phyloP scores from a whole-genome alignment of 2,329 filamentous ascomycete species.

The Ceratocystis eucalypticola region DNA sequence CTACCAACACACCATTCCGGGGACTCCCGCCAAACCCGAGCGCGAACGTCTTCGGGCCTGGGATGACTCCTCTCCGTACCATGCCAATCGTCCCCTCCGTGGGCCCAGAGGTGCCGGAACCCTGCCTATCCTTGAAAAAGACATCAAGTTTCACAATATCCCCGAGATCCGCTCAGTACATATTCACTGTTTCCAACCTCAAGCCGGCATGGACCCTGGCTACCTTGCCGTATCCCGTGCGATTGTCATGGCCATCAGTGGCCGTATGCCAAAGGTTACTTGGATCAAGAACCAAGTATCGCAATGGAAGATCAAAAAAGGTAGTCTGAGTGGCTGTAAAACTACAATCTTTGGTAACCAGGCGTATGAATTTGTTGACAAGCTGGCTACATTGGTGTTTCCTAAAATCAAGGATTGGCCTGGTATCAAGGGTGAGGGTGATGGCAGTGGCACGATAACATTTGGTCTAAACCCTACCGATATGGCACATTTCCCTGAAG shows the following conservation, averaged over 20 bases:
- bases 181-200: slow-evolving; percentile 61
- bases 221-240: slow-evolving; percentile 73
- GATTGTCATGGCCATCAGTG: slow-evolving; percentile 73
- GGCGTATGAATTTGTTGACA: slow-evolving; percentile 83
- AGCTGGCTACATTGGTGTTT: slow-evolving; percentile 77
- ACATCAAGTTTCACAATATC: slow-evolving; percentile 70
- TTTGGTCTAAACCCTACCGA: slow-evolving; percentile 67
- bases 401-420: slow-evolving; percentile 94
- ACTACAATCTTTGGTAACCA: slow-evolving; percentile 63
- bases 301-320: slow-evolving; percentile 60
- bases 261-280: slow-evolving; percentile 57
- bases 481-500: slow-evolving; percentile 77
- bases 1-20: slow-evolving; percentile 76
- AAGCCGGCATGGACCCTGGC: slow-evolving; percentile 55
- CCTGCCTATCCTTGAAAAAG: slow-evolving; percentile 56
- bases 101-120: slow-evolving; percentile 65
- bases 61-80: slow-evolving; percentile 87
- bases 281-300: slow-evolving; percentile 55
- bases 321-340: slow-evolving; percentile 62
- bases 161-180: slow-evolving; percentile 71
- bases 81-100: slow-evolving; percentile 75
- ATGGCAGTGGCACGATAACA: slow-evolving; percentile 73
- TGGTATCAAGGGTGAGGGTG: slow-evolving; percentile 54
- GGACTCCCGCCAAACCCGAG: slow-evolving; percentile 41
- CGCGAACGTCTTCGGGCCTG: slow-evolving; percentile 64